These are phyloP conservation scores for Malassezia globosa DNA, from an alignment of 1,284 basidiomycete genomes.

Conservation along the genomic window DNA sequence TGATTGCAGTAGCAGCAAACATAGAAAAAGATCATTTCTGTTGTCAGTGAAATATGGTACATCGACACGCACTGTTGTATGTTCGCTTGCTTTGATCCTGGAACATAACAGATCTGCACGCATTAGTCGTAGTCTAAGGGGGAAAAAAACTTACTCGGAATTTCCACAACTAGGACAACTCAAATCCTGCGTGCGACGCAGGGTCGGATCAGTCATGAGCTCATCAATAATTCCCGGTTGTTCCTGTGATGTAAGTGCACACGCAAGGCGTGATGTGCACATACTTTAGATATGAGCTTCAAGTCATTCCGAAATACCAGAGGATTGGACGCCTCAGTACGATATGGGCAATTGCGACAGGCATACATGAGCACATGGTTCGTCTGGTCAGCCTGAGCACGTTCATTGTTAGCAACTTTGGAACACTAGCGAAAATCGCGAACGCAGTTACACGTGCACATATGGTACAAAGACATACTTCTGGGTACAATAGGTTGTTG, in stretches of 20 bases:
- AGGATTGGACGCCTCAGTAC: constrained; percentile 72
- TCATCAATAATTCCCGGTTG: constrained; percentile 82
- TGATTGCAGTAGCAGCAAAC: constrained; percentile 40
- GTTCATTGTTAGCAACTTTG: too few species aligned
- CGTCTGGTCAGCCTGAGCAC: constrained; percentile 61
- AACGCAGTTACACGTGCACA: background rate
- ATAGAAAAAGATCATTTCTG: constrained; percentile 42
- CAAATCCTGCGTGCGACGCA: constrained; percentile 49
- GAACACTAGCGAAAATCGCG: background rate
- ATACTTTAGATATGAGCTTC: constrained; percentile 78
- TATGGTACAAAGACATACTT: constrained; percentile 1
- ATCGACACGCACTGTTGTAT: constrained; percentile 23
- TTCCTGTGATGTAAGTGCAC: constrained; percentile 55
- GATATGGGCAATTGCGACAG: constrained; percentile 81
- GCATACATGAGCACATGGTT: constrained; percentile 79
- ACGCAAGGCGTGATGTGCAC: constrained; percentile 34
- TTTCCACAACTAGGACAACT: constrained; percentile 39
- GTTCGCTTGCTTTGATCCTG: constrained; percentile 45
- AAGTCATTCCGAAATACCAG: constrained; percentile 89
- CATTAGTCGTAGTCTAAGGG: background rate
- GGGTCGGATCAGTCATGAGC: constrained; percentile 76
- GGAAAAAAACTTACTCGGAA: constrained; percentile 19
- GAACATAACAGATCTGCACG: constrained; percentile 30
- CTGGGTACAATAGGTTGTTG: constrained; percentile 17
- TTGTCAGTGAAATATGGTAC: too few species aligned